Base-by-base conservation (phyloP, 768 basidiomycete species). In the Russula abietina region DNA sequence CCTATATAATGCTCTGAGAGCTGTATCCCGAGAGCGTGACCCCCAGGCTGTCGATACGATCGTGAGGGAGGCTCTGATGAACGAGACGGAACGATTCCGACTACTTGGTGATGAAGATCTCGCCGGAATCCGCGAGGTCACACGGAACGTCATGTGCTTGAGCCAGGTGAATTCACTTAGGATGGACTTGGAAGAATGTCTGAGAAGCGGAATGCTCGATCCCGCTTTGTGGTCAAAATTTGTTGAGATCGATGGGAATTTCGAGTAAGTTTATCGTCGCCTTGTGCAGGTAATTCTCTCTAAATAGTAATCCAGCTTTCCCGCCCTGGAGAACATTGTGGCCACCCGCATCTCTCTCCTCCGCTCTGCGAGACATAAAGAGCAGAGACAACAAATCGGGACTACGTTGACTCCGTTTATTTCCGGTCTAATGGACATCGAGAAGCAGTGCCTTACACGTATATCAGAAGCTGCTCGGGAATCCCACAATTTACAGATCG, bases 341-440 rank as follows among this genome's bases (percentile, higher is more conserved):
- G 87, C 92, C 3, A 92, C 89, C 2, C 85, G 92, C 4, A 78
- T 88, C 8, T 89, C 91, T 3, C 80, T 97, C n/a, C 73, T 97
- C 17, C 87, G 83, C 12, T 88, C 92, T 10, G 77, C 79, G 3
- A 77, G 84, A 56, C 78, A 84, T 65, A 83, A 82, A 66, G 91
- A 94, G 70, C 82, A 87, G 65, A 83, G 85, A 22, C 82, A 83
- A 63, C 86, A 87, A 68, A 86, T 96, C 28, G 93, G 93, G n/a
- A 79, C 80, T 32, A 71, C 91, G 67, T 69, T 77, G 6, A 81
- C 84, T 0, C 82, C 85, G 0, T 81, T 86, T 59, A 72, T 79
- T 7, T 73, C 72, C 12, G 69, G 73, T 17, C 73, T 96, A 0
- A 70, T 81, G 14, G 77, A 81, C 3, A 69, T 89, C 1, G 90